Evolutionary conservation across 176 grass and related monocot species (phyloP).

Genomic region (Lolium perenne): DNA sequence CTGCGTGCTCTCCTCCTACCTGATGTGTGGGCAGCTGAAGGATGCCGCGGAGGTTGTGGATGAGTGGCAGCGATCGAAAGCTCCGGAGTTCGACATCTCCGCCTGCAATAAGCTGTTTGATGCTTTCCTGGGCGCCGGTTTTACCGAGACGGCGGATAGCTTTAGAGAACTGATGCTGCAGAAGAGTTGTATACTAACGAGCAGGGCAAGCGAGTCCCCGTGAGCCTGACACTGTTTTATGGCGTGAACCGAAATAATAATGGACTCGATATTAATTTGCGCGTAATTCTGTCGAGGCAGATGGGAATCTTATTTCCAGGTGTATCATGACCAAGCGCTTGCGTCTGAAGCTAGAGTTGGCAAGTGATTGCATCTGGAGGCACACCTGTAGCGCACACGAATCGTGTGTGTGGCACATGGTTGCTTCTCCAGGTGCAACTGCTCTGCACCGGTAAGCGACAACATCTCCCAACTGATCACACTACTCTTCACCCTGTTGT

Average conservation of each 20-base stretch:
- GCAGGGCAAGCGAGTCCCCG: conserved; percentile 3
- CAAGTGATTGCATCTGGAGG: background rate
- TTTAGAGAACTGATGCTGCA: conserved; percentile 68
- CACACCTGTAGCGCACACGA: background rate
- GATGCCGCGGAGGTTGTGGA: conserved; percentile 64
- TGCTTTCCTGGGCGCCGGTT: conserved; percentile 46
- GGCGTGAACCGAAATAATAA: conserved; percentile 35
- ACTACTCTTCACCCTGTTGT: background rate
- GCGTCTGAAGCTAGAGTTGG: background rate
- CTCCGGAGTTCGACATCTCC: conserved; percentile 69
- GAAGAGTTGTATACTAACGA: conserved; percentile 58
- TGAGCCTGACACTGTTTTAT: background rate
- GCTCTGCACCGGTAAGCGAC: background rate
- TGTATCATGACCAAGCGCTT: background rate
- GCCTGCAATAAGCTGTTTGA: conserved; percentile 63
- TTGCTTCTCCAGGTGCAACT: conserved; percentile 5
- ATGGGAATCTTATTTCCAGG: background rate
- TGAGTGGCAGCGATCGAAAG: conserved; percentile 73
- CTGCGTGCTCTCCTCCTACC: conserved; percentile 66
- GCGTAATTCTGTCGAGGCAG: background rate
- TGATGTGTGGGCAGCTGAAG: conserved; percentile 56
- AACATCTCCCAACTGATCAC: background rate
- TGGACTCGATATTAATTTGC: background rate
- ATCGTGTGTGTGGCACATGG: background rate
- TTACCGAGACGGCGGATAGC: conserved; percentile 46